Evolutionary conservation across 208 protist genomes (phyloP).

Genomic region (Tritrichomonas foetus): DNA sequence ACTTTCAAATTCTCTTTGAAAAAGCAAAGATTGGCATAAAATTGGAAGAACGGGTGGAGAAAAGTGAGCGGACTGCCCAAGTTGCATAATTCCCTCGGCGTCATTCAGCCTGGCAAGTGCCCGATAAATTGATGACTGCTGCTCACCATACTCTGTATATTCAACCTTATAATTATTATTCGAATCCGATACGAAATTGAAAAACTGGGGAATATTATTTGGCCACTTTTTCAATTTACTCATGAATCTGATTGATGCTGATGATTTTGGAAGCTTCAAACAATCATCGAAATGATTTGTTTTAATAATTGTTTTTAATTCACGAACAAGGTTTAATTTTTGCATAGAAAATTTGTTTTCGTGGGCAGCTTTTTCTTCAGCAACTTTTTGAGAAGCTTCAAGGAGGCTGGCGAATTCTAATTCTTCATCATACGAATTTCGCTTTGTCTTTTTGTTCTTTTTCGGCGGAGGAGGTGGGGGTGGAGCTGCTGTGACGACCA

Average conservation of each 20-base stretch:
- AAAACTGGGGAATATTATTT: not conserved
- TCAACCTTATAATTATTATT: not conserved
- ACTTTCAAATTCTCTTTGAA: not conserved
- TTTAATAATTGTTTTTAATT: conserved; percentile 3
- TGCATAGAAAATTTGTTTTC: not conserved
- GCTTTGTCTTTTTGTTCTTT: not conserved
- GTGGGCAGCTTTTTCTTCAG: not conserved
- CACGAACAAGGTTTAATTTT: not conserved
- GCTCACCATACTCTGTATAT: not conserved
- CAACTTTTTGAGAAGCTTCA: not conserved
- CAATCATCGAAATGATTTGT: not conserved
- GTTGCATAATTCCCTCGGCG: not conserved
- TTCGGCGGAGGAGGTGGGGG: not conserved
- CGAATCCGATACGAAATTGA: not conserved
- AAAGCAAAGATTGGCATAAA: not conserved
- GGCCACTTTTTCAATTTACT: not conserved
- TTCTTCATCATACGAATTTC: not conserved
- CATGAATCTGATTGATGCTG: not conserved
- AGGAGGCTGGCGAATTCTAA: not conserved
- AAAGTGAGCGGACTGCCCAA: not conserved
- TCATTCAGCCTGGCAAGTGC: not conserved
- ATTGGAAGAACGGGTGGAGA: not conserved
- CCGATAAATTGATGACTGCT: not conserved
- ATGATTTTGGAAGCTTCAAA: not conserved
- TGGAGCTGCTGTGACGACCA: not conserved